Conservation (phyloP, 2,329 filamentous ascomycete species). For the Neofusicoccum ribis region DNA sequence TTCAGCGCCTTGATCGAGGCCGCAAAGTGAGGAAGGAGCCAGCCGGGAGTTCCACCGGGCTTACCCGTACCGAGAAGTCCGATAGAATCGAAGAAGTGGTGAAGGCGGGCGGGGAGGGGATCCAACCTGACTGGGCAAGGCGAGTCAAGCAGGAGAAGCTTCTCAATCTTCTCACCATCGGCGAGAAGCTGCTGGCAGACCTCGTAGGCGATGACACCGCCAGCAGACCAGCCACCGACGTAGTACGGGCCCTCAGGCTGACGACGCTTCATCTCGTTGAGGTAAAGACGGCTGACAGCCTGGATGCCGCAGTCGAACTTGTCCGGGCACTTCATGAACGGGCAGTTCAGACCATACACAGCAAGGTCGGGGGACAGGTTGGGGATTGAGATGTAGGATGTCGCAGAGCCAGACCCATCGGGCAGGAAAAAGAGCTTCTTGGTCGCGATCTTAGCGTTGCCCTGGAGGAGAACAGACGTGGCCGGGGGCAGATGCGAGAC, state of each 20-base stretch:
- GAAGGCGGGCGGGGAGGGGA: slow-evolving; percentile 56
- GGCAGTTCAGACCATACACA: slow-evolving; percentile 63
- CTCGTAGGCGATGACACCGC: slow-evolving; percentile 57
- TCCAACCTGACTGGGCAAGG: slow-evolving; percentile 54
- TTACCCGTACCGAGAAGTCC: slow-evolving; percentile 67
- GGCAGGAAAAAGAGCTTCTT: slow-evolving; percentile 56
- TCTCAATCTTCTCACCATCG: slow-evolving; percentile 50
- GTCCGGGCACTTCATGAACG: slow-evolving; percentile 69
- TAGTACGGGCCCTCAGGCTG: slow-evolving; percentile 64
- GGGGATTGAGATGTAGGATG: slow-evolving; percentile 65
- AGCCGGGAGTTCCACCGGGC: slow-evolving; percentile 63
- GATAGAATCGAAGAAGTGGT: slow-evolving; percentile 71
- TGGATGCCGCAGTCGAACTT: slow-evolving; percentile 67
- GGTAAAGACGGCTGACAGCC: slow-evolving; percentile 64
- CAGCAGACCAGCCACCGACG: slow-evolving; percentile 57
- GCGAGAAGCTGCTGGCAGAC: slow-evolving; percentile 51
- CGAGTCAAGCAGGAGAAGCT: slow-evolving; percentile 54
- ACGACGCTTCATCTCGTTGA: slow-evolving; percentile 69
- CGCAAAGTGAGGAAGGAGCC: slow-evolving; percentile 73
- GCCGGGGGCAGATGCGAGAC: slow-evolving; percentile 49
- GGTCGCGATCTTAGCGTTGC: slow-evolving; percentile 56
- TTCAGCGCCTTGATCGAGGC: slow-evolving; percentile 68
- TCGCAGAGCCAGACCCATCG: slow-evolving; percentile 60
- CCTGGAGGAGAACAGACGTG: slow-evolving; percentile 58
- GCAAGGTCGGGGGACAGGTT: slow-evolving; percentile 54